Conservation (phyloP, 331 rosid species). For the Malus hybrid region DNA sequence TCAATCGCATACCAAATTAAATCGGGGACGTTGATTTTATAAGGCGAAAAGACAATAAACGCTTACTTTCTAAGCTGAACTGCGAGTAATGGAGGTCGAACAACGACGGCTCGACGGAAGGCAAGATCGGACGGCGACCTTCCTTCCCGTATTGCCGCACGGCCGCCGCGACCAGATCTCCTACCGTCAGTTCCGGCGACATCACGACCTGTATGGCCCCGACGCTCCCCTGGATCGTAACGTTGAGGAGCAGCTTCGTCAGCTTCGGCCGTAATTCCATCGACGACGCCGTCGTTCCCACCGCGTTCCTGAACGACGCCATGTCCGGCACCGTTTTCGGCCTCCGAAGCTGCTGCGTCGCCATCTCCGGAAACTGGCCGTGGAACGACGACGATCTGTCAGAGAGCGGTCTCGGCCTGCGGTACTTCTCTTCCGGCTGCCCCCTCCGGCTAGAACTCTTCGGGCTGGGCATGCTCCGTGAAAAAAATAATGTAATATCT, state of each 20-base stretch:
- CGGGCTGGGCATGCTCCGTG: constrained; percentile 47
- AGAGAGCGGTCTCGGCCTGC: constrained; percentile 30
- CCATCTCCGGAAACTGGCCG: constrained; percentile 4
- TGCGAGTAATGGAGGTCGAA: constrained; percentile 80
- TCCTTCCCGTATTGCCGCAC: constrained; percentile 46
- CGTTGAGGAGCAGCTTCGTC: constrained; percentile 59
- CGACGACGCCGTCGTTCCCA: background rate
- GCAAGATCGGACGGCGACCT: constrained; percentile 61
- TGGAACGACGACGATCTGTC: constrained; percentile 62
- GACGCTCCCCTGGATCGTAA: constrained; percentile 55
- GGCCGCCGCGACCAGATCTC: constrained; percentile 37
- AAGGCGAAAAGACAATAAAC: background rate
- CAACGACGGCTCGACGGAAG: constrained; percentile 17
- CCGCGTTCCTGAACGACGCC: constrained; percentile 1
- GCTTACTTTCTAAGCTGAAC: constrained; percentile 78
- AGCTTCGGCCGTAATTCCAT: constrained; percentile 35
- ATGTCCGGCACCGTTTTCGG: constrained; percentile 71
- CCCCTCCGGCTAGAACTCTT: constrained; percentile 36
- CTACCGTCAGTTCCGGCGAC: constrained; percentile 41
- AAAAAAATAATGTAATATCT: background rate
- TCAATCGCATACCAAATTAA: background rate
- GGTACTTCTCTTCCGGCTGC: constrained; percentile 32
- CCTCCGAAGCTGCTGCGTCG: constrained; percentile 37
- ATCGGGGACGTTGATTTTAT: background rate
- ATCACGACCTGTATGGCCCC: constrained; percentile 59